Conservation (phyloP, 1,139 yeast genomes). For the Eremothecium coryli region DNA sequence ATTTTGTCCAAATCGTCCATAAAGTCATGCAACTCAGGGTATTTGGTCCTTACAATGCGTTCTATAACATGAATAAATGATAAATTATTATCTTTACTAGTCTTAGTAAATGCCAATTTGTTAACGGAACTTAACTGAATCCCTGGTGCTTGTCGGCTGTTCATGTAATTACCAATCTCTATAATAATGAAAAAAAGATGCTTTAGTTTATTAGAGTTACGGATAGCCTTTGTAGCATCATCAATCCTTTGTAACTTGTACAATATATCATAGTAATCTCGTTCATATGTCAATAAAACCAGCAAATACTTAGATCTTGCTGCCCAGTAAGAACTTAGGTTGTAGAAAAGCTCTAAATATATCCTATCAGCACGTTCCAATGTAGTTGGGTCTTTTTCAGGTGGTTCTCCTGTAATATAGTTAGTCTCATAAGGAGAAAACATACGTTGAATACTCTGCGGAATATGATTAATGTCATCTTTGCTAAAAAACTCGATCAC, state of each 20-base stretch:
- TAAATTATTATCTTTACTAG: conserved; percentile 60
- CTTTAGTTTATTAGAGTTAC: conserved; percentile 51
- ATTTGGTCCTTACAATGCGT: conserved; percentile 60
- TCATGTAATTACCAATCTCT: conserved; percentile 89
- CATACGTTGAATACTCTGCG: conserved; percentile 53
- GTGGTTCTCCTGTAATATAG: conserved; percentile 34
- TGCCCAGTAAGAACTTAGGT: conserved; percentile 75
- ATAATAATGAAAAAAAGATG: conserved; percentile 66
- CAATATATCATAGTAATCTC: conserved; percentile 62
- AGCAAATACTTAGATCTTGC: conserved; percentile 70
- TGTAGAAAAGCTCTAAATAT: conserved; percentile 67
- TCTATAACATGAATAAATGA: conserved; percentile 85
- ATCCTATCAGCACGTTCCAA: conserved; percentile 76
- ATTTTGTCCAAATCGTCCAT: conserved; percentile 64
- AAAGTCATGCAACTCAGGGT: conserved; percentile 69
- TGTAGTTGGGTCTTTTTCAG: conserved; percentile 50
- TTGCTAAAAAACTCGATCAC: conserved; percentile 75
- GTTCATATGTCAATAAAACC: conserved; percentile 56
- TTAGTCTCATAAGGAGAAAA: conserved; percentile 65
- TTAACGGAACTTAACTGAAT: conserved; percentile 76
- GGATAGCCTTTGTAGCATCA: conserved; percentile 51
- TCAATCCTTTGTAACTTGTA: conserved; percentile 57
- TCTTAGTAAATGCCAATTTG: conserved; percentile 77
- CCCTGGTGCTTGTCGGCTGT: conserved; percentile 81
- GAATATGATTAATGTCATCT: conserved; percentile 63